Percentiles rank a stretch among this genome's conserved stretches.
These are phyloP conservation scores for Phtheirospermum japonicum DNA, from an alignment of 257 asterid species.

Conservation along the genomic window DNA sequence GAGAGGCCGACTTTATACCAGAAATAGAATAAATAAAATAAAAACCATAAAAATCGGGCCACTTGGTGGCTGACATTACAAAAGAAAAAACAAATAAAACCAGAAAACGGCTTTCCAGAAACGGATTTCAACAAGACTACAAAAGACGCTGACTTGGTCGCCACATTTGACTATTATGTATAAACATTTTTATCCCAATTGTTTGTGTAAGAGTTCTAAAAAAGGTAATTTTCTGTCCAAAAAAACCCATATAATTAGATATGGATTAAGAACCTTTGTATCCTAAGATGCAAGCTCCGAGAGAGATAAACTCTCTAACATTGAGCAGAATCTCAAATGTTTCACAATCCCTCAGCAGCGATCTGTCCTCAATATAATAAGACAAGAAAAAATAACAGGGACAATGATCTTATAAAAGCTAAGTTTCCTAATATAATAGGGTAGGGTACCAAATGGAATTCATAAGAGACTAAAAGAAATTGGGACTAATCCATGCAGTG, in stretches of 20 bases:
- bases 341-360: slow-evolving; percentile 1
- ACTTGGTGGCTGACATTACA: not conserved
- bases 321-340: not conserved
- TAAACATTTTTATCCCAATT: too few species aligned
- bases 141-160: too few species aligned
- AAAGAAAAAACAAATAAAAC: not conserved
- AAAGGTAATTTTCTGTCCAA: too few species aligned
- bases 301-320: slow-evolving; percentile 16
- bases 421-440: slow-evolving; percentile 3
- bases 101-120: not conserved
- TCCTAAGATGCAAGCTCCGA: slow-evolving; percentile 9
- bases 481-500: slow-evolving; percentile 12
- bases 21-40: too few species aligned
- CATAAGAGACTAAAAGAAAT: slow-evolving; percentile 3
- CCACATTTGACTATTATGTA: too few species aligned
- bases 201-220: too few species aligned
- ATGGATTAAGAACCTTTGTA: not conserved
- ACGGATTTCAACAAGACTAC: too few species aligned
- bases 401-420: not conserved
- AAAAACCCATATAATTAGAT: not conserved
- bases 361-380: slow-evolving; percentile 5
- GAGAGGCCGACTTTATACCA: too few species aligned
- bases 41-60: not conserved
- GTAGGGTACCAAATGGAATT: not conserved
- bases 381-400: not conserved